Base-by-base conservation (phyloP, 495 filamentous ascomycete genomes). In the Talaromyces nanjingensis region DNA sequence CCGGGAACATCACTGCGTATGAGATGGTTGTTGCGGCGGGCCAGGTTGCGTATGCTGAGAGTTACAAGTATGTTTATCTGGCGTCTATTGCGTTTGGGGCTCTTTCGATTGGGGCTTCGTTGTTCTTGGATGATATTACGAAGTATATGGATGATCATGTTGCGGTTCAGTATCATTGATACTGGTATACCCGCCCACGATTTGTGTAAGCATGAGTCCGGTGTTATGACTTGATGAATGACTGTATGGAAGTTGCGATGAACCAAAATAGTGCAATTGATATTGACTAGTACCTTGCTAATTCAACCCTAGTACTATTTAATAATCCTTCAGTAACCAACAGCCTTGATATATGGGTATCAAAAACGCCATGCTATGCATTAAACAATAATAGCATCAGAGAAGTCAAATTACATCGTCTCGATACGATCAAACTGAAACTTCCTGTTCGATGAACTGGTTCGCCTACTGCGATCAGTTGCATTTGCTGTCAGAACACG, bases 121-220 rank as follows among this genome's bases (percentile, higher is more conserved):
- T 81, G 65, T 87, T 87, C 64, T 70, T 91, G 72, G 86, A 82
- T 12, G 79, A 88, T 69, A 88, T 90, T 57, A 70, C 71, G n/a
- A 72, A 81, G 74, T 88, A 85, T 66, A 86, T 90, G 81, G 83
- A 87, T 70, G 85, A 89, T 70, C 81, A 87, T 73, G 81, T 90
- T 27, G 86, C 86, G 0, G 87, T 89, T 16, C 81, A 87, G 39
- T 85, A 90, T 68, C 78, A 75, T 71, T 72, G 53, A 56, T 27
- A 25, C 24, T 29, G 12, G 24, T 2, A 14, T 14, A 16, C 2
- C 27, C 25, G 24, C 16, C 24, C 11, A 8, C 18, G 7, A 14
- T 9, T 55, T 29, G 27, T 56, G 16, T 18, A 47, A 47, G 42
- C 20, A 47, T 49, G 45, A 49, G 6, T 0, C 42, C 45, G 18